Evolutionary conservation across 2,329 filamentous ascomycete species (phyloP), one percentile per base, ranked within the genome.

Genomic region (Hymenoscyphus linearis): DNA sequence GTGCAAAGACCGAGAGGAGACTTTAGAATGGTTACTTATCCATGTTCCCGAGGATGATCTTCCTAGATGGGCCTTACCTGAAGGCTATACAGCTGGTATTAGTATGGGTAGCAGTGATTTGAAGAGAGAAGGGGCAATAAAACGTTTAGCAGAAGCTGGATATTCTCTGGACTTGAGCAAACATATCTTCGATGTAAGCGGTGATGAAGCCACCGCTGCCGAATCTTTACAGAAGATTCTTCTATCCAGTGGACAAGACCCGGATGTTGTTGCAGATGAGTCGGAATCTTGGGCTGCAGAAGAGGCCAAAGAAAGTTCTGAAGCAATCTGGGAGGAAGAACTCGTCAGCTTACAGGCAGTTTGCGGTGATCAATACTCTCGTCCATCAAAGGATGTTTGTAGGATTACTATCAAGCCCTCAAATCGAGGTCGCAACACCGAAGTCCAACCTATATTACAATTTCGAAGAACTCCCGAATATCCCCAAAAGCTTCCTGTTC

Each of bases 31-130:
- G 95, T 82, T 99, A 16, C 82, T 99, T 55, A 93, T 98, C 57
- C 93, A 99, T 75, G 92, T 99, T 2, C 95, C 95, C 1, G 95
- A 99, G 72, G 95, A 99, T 72, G 95, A 98, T 70, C 78, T 98
- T n/a, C 95, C 95, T 1, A 80, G 84, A 6, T 98, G 93, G 92
- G 91, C 91, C 68, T 78, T 99, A 50, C 95, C 95, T 0, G 93
- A 96, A 75, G 90, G 87, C 64, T 99, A 99, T 73, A 87, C 90
- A 12, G 93, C 93, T 31, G 95, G 95, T 25, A 87, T 98, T 27
- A 91, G 88, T 52, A 87, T 99, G 65, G 93, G 87, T 1, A 89
- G 89, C 57, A 89, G 87, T 6, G 89, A 97, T 72, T 74, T 97
- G 63, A 90, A 86, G 72, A 85, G 86, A 67, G 93, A 98, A 73